Conservation (phyloP, 2,329 filamentous ascomycete species). For the Colletotrichum nymphaeae region DNA sequence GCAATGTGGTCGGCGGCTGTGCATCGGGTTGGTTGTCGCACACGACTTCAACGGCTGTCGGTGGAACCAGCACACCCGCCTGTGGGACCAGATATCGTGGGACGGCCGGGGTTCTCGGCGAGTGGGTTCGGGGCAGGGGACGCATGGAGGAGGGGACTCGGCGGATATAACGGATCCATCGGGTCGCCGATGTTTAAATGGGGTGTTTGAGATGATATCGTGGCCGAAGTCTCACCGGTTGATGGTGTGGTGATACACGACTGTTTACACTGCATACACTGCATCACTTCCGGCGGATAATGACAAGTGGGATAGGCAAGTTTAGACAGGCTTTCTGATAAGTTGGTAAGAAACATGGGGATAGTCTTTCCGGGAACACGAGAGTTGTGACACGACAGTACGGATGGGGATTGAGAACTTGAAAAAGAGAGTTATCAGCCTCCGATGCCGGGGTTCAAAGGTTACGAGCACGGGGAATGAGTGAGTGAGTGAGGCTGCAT, state of each 20-base stretch:
- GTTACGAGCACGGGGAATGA: not conserved
- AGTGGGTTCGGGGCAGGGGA: not conserved
- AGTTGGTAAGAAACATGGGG: too few species aligned
- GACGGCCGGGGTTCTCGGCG: not conserved
- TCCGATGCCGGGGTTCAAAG: not conserved
- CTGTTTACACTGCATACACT: not conserved
- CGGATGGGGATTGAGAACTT: constrained; percentile 6
- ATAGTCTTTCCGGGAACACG: not conserved
- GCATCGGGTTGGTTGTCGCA: not conserved
- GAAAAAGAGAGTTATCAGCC: not conserved
- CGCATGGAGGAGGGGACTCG: constrained; percentile 1
- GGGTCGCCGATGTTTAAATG: not conserved
- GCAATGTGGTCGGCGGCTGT: not conserved
- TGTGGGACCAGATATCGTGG: constrained; percentile 12
- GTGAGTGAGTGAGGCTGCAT: not conserved
- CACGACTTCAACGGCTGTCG: not conserved
- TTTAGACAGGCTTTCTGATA: not conserved
- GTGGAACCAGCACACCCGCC: not conserved
- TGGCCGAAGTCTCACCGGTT: not conserved
- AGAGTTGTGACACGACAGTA: constrained; percentile 20
- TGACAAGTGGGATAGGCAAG: not conserved
- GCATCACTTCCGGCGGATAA: not conserved
- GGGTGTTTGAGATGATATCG: not conserved
- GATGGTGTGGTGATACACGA: too few species aligned
- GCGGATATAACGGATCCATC: not conserved